Evolutionary conservation across 1,284 basidiomycete genomes (phyloP).

Genomic region (Ustilago bromivora): DNA sequence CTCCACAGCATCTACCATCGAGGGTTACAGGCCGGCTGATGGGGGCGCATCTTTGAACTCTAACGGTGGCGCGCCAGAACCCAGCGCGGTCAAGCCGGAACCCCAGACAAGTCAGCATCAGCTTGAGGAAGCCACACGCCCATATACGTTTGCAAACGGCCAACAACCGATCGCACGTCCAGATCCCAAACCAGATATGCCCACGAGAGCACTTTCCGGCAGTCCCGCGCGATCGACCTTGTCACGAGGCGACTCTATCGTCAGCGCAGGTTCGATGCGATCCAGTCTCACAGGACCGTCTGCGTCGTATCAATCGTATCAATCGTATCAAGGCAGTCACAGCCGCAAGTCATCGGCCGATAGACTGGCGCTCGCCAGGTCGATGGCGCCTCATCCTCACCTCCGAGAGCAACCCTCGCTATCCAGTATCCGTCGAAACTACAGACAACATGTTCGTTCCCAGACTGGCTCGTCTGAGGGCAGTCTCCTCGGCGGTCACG

Average conservation of each 20-base stretch:
- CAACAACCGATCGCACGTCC: slow-evolving; percentile 1
- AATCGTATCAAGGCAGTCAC: slow-evolving; percentile 26
- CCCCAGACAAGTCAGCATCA: neutral
- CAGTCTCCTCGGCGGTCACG: slow-evolving; percentile 27
- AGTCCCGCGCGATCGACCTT: slow-evolving; percentile 27
- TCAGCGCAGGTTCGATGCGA: slow-evolving; percentile 17
- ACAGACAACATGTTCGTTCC: slow-evolving; percentile 38
- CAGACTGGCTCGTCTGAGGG: slow-evolving; percentile 42
- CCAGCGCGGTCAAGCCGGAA: neutral
- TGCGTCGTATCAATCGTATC: slow-evolving; percentile 22
- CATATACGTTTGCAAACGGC: neutral
- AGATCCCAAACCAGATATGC: slow-evolving; percentile 33
- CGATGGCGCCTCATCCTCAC: slow-evolving; percentile 33
- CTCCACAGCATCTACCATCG: slow-evolving; percentile 37
- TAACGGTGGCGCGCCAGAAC: neutral
- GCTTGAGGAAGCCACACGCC: neutral
- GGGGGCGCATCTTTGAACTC: neutral
- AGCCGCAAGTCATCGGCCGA: slow-evolving; percentile 43
- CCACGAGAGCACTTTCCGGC: slow-evolving; percentile 4
- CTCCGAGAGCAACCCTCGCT: slow-evolving; percentile 44
- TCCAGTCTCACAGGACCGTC: slow-evolving; percentile 27
- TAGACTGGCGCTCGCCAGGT: slow-evolving; percentile 32
- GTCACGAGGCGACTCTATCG: slow-evolving; percentile 25
- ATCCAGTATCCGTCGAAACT: slow-evolving; percentile 40
- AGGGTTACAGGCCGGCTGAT: neutral